Evolutionary conservation across 2,329 filamentous ascomycete genomes (phyloP).

Genomic region (Penicillium sp.): DNA sequence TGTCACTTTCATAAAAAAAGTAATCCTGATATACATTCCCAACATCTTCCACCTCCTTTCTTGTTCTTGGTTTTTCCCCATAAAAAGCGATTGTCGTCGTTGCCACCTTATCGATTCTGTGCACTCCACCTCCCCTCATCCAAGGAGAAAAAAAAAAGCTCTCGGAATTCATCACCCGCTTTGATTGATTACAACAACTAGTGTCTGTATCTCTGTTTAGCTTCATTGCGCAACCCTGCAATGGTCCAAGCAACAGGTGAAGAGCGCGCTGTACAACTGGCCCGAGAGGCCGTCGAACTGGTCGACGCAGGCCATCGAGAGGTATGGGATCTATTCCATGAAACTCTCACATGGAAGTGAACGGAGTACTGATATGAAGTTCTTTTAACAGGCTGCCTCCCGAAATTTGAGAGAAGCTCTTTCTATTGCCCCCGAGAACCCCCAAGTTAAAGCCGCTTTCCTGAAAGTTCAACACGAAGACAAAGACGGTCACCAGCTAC

Average conservation of each 20-base stretch:
- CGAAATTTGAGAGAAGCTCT: slow-evolving; percentile 51
- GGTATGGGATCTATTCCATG: slow-evolving; percentile 31
- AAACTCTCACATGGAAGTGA: background rate
- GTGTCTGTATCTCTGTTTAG: background rate
- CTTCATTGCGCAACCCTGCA: slow-evolving; percentile 30
- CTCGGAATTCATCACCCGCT: background rate
- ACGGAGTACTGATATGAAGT: background rate
- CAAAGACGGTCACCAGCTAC: slow-evolving; percentile 43
- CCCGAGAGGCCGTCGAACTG: slow-evolving; percentile 49
- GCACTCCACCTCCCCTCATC: slow-evolving; percentile 15
- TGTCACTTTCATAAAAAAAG: background rate
- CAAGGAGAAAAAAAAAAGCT: slow-evolving; percentile 18
- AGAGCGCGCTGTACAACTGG: slow-evolving; percentile 48
- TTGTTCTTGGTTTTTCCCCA: background rate
- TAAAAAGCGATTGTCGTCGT: slow-evolving; percentile 5
- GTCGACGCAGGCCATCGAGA: slow-evolving; percentile 47
- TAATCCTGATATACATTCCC: background rate
- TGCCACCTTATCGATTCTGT: slow-evolving; percentile 13
- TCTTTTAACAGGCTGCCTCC: slow-evolving; percentile 42
- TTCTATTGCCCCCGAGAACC: slow-evolving; percentile 46
- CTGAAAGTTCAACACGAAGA: slow-evolving; percentile 46
- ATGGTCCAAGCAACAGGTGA: slow-evolving; percentile 46
- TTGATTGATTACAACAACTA: background rate
- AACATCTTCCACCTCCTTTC: slow-evolving; percentile 8
- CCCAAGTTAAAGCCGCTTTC: slow-evolving; percentile 47